These are phyloP conservation scores for Backusella australiensis DNA, from an alignment of 192 early-diverging fungal species.

Conservation along the genomic window DNA sequence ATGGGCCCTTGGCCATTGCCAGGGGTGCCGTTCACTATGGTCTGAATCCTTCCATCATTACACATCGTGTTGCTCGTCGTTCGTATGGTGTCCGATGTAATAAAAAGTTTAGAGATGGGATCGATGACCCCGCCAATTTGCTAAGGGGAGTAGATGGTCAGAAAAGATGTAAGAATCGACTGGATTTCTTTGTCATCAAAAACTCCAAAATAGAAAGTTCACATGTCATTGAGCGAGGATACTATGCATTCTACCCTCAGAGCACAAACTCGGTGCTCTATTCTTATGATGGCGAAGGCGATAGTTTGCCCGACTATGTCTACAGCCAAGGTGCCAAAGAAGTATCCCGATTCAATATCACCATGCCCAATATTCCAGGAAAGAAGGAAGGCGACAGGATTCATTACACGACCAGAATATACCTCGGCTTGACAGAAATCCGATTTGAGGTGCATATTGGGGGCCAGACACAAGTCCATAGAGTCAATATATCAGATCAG, in stretches of 20 bases:
- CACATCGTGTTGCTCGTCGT: conserved; percentile 34
- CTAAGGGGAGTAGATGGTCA: background rate
- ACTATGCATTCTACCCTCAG: background rate
- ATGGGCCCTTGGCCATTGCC: conserved; percentile 42
- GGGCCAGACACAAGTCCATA: background rate
- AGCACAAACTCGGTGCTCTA: background rate
- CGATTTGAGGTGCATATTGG: background rate
- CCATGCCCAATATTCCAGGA: background rate
- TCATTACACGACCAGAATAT: background rate
- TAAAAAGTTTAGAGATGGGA: background rate
- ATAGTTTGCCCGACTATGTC: background rate
- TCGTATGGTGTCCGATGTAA: conserved; percentile 34
- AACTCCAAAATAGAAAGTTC: background rate
- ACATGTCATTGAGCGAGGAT: background rate
- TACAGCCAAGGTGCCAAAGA: background rate
- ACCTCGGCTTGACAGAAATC: background rate
- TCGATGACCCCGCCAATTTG: background rate
- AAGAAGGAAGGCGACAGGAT: background rate
- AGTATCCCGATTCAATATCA: background rate
- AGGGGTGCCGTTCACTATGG: conserved; percentile 44
- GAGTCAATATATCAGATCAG: background rate
- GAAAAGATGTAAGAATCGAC: background rate
- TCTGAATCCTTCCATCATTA: conserved; percentile 29
- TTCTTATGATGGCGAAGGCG: background rate
- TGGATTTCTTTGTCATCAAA: background rate